These are phyloP conservation scores for Leishmania major DNA, from an alignment of 208 protist species.

Conservation along the genomic window DNA sequence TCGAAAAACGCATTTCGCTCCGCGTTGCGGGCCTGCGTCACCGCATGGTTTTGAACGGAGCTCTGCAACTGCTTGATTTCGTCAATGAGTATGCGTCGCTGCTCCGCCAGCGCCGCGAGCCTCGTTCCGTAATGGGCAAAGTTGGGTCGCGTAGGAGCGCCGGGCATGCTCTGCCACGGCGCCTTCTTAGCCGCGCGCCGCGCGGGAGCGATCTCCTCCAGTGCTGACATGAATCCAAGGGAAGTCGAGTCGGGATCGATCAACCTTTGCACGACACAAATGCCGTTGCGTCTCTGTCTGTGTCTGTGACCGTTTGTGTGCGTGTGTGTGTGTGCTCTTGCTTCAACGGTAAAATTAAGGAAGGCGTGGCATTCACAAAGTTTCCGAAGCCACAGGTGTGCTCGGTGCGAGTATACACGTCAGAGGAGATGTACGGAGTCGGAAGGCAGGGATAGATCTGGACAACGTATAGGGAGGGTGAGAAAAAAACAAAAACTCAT, in stretches of 20 bases:
- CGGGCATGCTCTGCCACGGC: slow-evolving; percentile 65
- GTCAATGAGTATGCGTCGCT: slow-evolving; percentile 52
- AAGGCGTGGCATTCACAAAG: background rate
- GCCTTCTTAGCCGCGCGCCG: slow-evolving; percentile 10
- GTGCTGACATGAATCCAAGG: slow-evolving; percentile 9
- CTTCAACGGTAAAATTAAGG: background rate
- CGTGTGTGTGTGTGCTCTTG: background rate
- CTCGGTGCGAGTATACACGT: background rate
- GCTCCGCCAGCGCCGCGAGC: slow-evolving; percentile 40
- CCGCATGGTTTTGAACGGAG: slow-evolving; percentile 42
- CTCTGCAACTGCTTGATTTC: slow-evolving; percentile 70
- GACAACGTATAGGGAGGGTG: background rate
- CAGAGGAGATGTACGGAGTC: background rate
- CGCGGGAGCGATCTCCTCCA: slow-evolving; percentile 1
- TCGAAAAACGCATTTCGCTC: slow-evolving; percentile 51
- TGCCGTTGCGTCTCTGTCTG: background rate
- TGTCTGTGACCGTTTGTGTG: background rate
- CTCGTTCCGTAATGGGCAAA: slow-evolving; percentile 38
- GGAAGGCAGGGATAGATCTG: background rate
- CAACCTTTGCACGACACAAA: background rate
- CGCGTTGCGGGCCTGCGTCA: slow-evolving; percentile 26
- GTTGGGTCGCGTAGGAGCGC: slow-evolving; percentile 59
- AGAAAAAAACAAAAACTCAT: background rate
- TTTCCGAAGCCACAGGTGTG: background rate
- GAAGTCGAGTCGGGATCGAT: background rate